Evolutionary conservation across 371 early-diverging fungal species (phyloP).

Genomic region (Apophysomyces sp.): DNA sequence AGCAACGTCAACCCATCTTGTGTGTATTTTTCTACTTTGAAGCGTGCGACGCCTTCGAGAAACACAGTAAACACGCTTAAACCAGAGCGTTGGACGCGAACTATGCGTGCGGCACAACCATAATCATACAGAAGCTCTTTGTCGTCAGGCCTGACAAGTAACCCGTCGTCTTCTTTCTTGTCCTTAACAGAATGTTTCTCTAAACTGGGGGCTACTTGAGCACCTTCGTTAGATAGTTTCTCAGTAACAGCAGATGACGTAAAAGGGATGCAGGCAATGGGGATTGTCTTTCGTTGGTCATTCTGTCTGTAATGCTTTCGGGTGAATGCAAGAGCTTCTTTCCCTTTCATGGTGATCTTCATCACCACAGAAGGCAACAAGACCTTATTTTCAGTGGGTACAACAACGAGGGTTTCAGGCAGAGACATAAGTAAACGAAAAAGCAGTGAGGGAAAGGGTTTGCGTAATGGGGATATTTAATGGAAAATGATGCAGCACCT

Average conservation of each 20-base stretch:
- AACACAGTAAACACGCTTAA: conserved; percentile 25
- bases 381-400: conserved; percentile 45
- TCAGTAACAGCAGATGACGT: neutral
- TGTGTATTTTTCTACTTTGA: conserved; percentile 19
- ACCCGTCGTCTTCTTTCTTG: neutral
- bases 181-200: neutral
- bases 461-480: neutral
- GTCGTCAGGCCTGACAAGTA: conserved; percentile 7
- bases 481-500: neutral
- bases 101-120: conserved; percentile 46
- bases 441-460: neutral
- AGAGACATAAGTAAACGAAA: conserved; percentile 3
- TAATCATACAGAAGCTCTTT: conserved; percentile 13
- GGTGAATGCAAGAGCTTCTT: conserved; percentile 33
- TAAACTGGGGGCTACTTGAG: neutral
- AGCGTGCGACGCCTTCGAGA: conserved; percentile 28
- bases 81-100: conserved; percentile 34
- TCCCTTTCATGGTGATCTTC: conserved; percentile 34
- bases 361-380: conserved; percentile 47
- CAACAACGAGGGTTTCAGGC: conserved; percentile 29
- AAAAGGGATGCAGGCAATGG: conserved; percentile 28
- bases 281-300: conserved; percentile 17
- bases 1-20: conserved; percentile 14
- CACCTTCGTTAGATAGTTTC: neutral
- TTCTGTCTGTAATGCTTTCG: conserved; percentile 25